Evolutionary conservation across 176 grass and related monocot species (phyloP).

Genomic region (Raddia guianensis): DNA sequence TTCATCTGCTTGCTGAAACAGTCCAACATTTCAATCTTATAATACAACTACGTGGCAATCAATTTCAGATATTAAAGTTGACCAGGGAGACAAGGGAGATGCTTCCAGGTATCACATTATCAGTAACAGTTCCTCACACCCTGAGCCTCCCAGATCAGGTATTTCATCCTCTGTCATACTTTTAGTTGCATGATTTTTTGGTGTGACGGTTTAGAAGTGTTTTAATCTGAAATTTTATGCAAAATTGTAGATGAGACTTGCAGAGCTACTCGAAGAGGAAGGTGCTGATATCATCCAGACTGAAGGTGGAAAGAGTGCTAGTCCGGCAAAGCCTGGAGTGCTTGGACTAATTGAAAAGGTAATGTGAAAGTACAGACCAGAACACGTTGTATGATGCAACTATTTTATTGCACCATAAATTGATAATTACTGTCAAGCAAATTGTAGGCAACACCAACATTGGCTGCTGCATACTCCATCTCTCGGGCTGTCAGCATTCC

Average conservation of each 20-base stretch:
- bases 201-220: not conserved
- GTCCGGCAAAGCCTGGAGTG: slow-evolving; percentile 72
- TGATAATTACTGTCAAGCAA: not conserved
- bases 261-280: slow-evolving; percentile 88
- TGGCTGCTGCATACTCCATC: slow-evolving; percentile 89
- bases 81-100: slow-evolving; percentile 76
- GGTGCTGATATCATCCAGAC: slow-evolving; percentile 90
- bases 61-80: slow-evolving; percentile 80
- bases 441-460: slow-evolving; percentile 80
- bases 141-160: slow-evolving; percentile 93
- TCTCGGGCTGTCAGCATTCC: slow-evolving; percentile 81
- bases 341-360: slow-evolving; percentile 96
- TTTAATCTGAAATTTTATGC: not conserved
- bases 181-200: not conserved
- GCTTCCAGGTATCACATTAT: slow-evolving; percentile 75
- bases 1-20: slow-evolving; percentile 2
- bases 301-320: slow-evolving; percentile 88
- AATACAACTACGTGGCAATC: not conserved
- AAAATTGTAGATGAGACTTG: slow-evolving; percentile 67
- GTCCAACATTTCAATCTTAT: not conserved
- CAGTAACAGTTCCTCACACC: slow-evolving; percentile 93
- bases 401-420: not conserved
- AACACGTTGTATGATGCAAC: not conserved
- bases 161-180: slow-evolving; percentile 11
- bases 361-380: not conserved